These are phyloP conservation scores for Populus hybrid DNA, from an alignment of 441 rosid species.

Conservation along the genomic window DNA sequence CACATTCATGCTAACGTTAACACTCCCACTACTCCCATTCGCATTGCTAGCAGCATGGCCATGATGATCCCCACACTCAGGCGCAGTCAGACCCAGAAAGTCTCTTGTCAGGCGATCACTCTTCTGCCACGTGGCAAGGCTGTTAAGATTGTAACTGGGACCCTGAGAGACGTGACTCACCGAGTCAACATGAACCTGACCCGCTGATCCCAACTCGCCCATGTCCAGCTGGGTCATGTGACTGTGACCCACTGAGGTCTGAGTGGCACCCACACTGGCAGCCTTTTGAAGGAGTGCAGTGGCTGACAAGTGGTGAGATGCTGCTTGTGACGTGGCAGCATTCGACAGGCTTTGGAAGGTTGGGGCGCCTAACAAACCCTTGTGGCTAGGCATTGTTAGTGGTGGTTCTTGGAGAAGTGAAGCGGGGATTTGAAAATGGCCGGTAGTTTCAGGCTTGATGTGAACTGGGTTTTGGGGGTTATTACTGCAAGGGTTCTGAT, in stretches of 20 bases:
- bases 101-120: conserved; percentile 76
- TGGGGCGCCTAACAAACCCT: conserved; percentile 19
- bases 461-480: conserved; percentile 20
- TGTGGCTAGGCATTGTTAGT: conserved; percentile 6
- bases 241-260: conserved; percentile 30
- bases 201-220: conserved; percentile 20
- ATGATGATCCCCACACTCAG: conserved; percentile 18
- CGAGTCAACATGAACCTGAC: conserved; percentile 12
- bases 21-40: conserved; percentile 18
- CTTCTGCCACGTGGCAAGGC: conserved; percentile 62
- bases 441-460: conserved; percentile 39
- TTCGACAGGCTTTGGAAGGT: conserved; percentile 37
- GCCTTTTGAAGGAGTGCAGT: conserved; percentile 96
- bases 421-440: conserved; percentile 28
- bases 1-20: conserved; percentile 39
- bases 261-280: conserved; percentile 50
- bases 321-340: conserved; percentile 26
- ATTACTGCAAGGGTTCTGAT: conserved; percentile 44
- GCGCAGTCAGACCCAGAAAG: conserved; percentile 70
- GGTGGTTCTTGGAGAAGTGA: conserved; percentile 30
- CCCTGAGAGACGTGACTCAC: conserved; percentile 35
- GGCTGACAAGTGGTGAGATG: conserved; percentile 59
- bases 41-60: conserved; percentile 4
- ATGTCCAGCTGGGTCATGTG: conserved; percentile 40
- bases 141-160: conserved; percentile 20